Conservation (phyloP, 805 yeast species). For the Cyberlindnera mycetangii region DNA sequence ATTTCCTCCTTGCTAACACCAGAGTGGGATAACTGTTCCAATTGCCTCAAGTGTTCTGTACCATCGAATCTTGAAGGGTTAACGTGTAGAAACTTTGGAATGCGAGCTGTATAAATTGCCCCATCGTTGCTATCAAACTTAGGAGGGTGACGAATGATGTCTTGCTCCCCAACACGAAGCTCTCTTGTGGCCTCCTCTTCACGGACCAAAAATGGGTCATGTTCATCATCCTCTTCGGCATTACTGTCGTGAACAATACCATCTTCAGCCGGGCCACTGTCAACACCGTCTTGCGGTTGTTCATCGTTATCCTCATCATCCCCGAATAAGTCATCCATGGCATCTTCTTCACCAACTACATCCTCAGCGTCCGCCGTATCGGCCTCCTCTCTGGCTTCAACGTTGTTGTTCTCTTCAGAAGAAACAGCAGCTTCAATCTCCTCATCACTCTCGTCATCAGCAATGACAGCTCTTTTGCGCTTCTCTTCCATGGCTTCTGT, state of each 20-base stretch:
- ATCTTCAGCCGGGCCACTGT: constrained; percentile 10
- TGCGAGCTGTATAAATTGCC: constrained; percentile 47
- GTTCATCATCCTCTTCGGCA: constrained; percentile 35
- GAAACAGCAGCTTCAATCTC: background rate
- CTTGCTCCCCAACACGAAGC: constrained; percentile 42
- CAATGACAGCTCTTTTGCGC: constrained; percentile 18
- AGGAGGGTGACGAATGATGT: constrained; percentile 40
- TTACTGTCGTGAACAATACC: constrained; percentile 23
- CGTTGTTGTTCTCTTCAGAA: constrained; percentile 1
- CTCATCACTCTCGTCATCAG: constrained; percentile 20
- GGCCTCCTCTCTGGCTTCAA: constrained; percentile 2
- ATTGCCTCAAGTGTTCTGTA: constrained; percentile 51
- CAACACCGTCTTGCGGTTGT: constrained; percentile 1
- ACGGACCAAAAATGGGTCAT: constrained; percentile 25
- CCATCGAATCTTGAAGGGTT: constrained; percentile 90
- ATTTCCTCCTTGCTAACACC: constrained; percentile 44
- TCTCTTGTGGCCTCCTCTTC: constrained; percentile 16
- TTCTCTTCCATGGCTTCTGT: constrained; percentile 13
- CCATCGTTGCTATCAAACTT: constrained; percentile 33
- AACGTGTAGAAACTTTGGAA: constrained; percentile 80
- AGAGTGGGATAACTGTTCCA: constrained; percentile 40
- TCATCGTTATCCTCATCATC: constrained; percentile 27
- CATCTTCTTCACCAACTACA: constrained; percentile 32
- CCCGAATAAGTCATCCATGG: constrained; percentile 41
- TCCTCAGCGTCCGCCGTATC: constrained; percentile 4